Evolutionary conservation across 305 asterid genomes (phyloP), one percentile per base, ranked within the genome.

Genomic region (Ilex paraguariensis): DNA sequence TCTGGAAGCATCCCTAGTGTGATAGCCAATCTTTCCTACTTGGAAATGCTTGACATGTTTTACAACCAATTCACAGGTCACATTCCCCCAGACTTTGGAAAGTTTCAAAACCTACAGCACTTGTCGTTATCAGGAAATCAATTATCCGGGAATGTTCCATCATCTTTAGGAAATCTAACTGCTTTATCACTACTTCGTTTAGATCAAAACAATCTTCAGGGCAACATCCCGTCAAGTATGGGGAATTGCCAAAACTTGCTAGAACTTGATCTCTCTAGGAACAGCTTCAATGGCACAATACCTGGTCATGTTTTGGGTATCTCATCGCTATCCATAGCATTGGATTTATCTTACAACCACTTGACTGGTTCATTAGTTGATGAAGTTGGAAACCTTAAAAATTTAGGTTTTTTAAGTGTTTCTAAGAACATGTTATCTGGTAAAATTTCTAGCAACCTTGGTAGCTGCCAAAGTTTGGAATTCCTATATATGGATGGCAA

Each of bases 11-110:
- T 70, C 61, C 71, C 60, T 3, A n/a, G 54, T 61, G 72, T 64
- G 39, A 57, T 66, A 33, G 71, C 67, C 32, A 71, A 56, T 0
- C 64, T 71, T 30, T 0, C 60, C 54, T 50, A 57, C 6, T 12
- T 71, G 56, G 65, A 57, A 61, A 62, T 59, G 16, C 60, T 71
- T 53, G 62, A 57, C 61, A 40, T 66, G 62, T 40, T 57, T 54
- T n/a, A 66, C 57, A 71, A 71, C 60, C 61, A 50, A 50, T 61
- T 71, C 58, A 61, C 59, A 30, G 77, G 77, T 49, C 62, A 39
- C 28, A 72, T 72, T 61, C 77, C 77, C 9, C 31, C 15, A 11
- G 61, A 6, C 12, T 40, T 66, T 21, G 73, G 73, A 11, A 36
- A 57, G n/a, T 59, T 73, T 60, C 64, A 30, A 31, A 44, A 63